Evolutionary conservation across 176 grass and related monocot species (phyloP).

Genomic region (Aegilops sharonensis): DNA sequence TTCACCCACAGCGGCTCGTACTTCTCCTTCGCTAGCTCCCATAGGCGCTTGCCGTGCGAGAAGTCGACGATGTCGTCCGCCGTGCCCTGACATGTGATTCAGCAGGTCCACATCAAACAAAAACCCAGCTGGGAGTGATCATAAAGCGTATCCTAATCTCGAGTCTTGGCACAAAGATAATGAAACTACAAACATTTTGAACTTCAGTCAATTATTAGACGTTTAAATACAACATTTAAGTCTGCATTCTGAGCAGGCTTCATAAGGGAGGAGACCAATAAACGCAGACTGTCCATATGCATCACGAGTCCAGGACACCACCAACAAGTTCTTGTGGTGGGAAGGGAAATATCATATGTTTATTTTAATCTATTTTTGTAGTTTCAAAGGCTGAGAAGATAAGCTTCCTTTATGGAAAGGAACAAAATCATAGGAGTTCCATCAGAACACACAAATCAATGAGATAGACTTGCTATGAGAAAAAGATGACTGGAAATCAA

Average conservation of each 20-base stretch:
- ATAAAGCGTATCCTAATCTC: not conserved
- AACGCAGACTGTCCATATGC: not conserved
- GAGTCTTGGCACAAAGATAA: not conserved
- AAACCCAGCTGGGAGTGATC: not conserved
- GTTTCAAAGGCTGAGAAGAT: not conserved
- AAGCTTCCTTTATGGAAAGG: not conserved
- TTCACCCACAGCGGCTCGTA: slow-evolving; percentile 91
- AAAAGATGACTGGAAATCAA: not conserved
- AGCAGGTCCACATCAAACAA: not conserved
- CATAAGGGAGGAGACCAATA: not conserved
- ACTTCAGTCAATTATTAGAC: not conserved
- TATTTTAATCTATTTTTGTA: not conserved
- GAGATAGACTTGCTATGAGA: not conserved
- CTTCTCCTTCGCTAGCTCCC: slow-evolving; percentile 90
- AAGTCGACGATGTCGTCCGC: slow-evolving; percentile 87
- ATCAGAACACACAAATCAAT: not conserved
- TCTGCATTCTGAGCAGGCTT: not conserved
- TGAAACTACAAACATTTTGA: not conserved
- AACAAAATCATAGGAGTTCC: not conserved
- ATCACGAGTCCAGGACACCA: not conserved
- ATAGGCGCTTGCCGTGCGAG: slow-evolving; percentile 83
- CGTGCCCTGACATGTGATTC: slow-evolving; percentile 56
- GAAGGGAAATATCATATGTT: not conserved
- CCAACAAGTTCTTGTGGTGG: not conserved
- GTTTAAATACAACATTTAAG: not conserved